Conservation (phyloP, 768 basidiomycete species). For the Dioszegia crocea region DNA sequence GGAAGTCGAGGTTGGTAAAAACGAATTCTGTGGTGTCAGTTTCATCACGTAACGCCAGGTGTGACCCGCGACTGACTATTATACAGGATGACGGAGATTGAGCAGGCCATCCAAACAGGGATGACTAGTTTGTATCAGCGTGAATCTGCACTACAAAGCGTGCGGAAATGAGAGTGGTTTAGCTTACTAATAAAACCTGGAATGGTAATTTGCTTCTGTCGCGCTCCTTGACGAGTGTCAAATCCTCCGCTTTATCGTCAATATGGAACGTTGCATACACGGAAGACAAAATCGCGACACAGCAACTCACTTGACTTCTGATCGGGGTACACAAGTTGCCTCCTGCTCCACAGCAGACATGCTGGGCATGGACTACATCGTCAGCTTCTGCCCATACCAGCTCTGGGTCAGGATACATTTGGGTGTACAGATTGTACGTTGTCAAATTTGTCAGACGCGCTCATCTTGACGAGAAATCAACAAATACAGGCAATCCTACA, state of each 20-base stretch:
- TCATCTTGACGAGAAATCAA: not conserved
- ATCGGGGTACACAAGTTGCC: constrained; percentile 27
- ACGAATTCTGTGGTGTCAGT: constrained; percentile 39
- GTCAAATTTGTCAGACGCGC: constrained; percentile 19
- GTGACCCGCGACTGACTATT: constrained; percentile 66
- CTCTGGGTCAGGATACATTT: constrained; percentile 23
- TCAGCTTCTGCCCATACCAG: not conserved
- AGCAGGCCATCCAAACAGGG: constrained; percentile 90
- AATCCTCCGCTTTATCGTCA: constrained; percentile 19
- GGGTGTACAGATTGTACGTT: constrained; percentile 35
- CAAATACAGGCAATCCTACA: too few species aligned
- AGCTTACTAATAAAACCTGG: constrained; percentile 45
- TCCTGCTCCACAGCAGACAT: constrained; percentile 40
- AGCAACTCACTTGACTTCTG: constrained; percentile 43
- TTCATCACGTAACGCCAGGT: not conserved
- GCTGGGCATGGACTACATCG: constrained; percentile 37
- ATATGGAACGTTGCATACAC: too few species aligned
- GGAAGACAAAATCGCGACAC: not conserved
- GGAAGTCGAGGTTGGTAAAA: constrained; percentile 62
- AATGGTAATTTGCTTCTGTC: constrained; percentile 46
- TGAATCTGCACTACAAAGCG: not conserved
- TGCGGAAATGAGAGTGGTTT: not conserved
- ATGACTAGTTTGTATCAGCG: constrained; percentile 49
- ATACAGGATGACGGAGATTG: constrained; percentile 88
- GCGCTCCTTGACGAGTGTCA: constrained; percentile 23